Percentiles rank a stretch among this genome's conserved stretches.
phyloP scores from a whole-genome alignment of 441 rosid species.

The Euphorbia celastroides region DNA sequence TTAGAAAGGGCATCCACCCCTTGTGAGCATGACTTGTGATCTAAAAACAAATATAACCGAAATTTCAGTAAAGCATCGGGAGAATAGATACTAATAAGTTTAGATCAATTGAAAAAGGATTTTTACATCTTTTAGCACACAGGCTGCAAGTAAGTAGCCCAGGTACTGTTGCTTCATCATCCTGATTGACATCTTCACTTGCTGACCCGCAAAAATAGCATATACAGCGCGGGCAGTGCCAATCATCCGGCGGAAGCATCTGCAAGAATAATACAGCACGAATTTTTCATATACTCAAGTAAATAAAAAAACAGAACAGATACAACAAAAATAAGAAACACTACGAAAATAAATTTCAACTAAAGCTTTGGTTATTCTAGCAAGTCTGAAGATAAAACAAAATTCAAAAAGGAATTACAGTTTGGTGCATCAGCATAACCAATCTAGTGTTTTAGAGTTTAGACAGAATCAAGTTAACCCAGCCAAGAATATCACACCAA shows the following conservation, averaged over 20 bases:
- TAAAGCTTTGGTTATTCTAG: background rate
- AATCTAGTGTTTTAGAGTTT: background rate
- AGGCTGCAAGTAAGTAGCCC: conserved; percentile 53
- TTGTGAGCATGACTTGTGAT: conserved; percentile 63
- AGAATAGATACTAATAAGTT: conserved; percentile 2
- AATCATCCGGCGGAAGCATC: conserved; percentile 85
- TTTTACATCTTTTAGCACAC: conserved; percentile 79
- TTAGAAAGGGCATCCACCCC: conserved; percentile 36
- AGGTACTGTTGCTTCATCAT: conserved; percentile 22
- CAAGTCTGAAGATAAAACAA: background rate
- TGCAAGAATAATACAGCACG: conserved; percentile 31
- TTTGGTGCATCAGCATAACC: background rate
- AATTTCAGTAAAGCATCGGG: conserved; percentile 4
- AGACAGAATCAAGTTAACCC: background rate
- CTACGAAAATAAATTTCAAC: background rate
- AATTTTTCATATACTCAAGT: background rate
- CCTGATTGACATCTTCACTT: conserved; percentile 30
- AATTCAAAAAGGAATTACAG: background rate
- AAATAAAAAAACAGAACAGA: background rate
- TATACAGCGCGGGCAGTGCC: conserved; percentile 94
- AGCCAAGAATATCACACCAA: conserved; percentile 4
- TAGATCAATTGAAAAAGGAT: conserved; percentile 21
- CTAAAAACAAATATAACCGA: conserved; percentile 31
- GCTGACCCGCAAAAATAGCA: conserved; percentile 81
- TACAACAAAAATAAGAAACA: background rate